Percentiles rank a stretch among this genome's conserved stretches.
Evolutionary conservation across 805 yeast species (phyloP).

Genomic region (Candida patagonica): DNA sequence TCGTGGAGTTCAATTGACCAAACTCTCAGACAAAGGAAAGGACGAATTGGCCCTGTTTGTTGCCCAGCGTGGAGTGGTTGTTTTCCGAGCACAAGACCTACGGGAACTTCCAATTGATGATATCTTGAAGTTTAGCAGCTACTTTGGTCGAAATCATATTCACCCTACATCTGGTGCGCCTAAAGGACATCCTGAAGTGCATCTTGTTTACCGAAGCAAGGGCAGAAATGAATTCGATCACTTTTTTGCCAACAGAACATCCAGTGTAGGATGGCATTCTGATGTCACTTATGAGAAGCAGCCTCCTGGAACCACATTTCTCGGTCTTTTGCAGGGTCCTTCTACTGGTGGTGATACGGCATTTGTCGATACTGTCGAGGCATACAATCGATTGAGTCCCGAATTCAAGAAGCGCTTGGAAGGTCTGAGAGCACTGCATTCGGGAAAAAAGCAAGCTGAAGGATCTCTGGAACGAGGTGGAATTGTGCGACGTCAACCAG

Average conservation of each 20-base stretch:
- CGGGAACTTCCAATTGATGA: slow-evolving; percentile 29
- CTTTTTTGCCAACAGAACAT: slow-evolving; percentile 8
- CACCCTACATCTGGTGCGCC: slow-evolving; percentile 73
- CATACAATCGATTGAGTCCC: slow-evolving; percentile 62
- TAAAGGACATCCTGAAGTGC: slow-evolving; percentile 46
- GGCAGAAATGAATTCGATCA: slow-evolving; percentile 18
- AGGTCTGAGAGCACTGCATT: slow-evolving; percentile 57
- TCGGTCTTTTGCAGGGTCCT: slow-evolving; percentile 50
- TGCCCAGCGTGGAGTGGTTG: slow-evolving; percentile 65
- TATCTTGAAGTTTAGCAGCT: slow-evolving; percentile 41
- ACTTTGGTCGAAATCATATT: slow-evolving; percentile 62
- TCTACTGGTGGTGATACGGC: slow-evolving; percentile 68
- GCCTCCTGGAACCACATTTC: slow-evolving; percentile 62
- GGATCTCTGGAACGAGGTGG: slow-evolving; percentile 29
- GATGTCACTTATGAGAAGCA: slow-evolving; percentile 68
- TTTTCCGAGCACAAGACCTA: slow-evolving; percentile 64
- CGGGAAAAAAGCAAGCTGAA: slow-evolving; percentile 44
- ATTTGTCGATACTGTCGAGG: slow-evolving; percentile 59
- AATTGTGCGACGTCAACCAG: slow-evolving; percentile 36
- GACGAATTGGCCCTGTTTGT: slow-evolving; percentile 62
- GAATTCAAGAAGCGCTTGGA: slow-evolving; percentile 46
- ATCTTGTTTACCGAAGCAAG: slow-evolving; percentile 45
- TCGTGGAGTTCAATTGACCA: slow-evolving; percentile 51
- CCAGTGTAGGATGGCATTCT: slow-evolving; percentile 48
- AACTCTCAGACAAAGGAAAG: slow-evolving; percentile 43